These are phyloP conservation scores for Ceratobasidium sp. DNA, from an alignment of 1,284 basidiomycete genomes.

Conservation along the genomic window DNA sequence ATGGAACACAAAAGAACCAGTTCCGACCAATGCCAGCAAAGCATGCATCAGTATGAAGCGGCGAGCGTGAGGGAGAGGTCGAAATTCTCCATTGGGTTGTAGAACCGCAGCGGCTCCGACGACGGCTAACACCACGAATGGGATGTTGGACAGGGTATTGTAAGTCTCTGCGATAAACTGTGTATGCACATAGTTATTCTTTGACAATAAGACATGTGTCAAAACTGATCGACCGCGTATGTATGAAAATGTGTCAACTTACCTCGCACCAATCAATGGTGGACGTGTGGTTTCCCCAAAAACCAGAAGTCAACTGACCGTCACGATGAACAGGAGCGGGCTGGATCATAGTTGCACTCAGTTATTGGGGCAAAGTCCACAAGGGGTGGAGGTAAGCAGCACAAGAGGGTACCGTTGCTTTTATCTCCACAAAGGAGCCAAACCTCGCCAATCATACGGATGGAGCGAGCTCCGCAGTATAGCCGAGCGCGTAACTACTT, in stretches of 20 bases:
- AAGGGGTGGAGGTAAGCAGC: slow-evolving; percentile 12
- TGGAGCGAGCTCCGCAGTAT: slow-evolving; percentile 31
- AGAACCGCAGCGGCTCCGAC: slow-evolving; percentile 38
- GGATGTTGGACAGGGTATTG: slow-evolving; percentile 46
- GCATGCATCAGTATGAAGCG: slow-evolving; percentile 25
- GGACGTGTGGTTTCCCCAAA: slow-evolving; percentile 45
- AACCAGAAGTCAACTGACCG: slow-evolving; percentile 32
- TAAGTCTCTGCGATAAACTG: slow-evolving; percentile 45
- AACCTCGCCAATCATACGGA: slow-evolving; percentile 28
- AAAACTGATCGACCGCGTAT: no score
- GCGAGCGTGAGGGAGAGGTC: slow-evolving; percentile 27
- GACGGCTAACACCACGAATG: slow-evolving; percentile 44
- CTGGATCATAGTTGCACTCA: slow-evolving; percentile 22
- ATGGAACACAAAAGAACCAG: slow-evolving; percentile 45
- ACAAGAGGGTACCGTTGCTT: background rate
- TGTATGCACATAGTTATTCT: slow-evolving; percentile 45
- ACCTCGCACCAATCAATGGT: slow-evolving; percentile 46
- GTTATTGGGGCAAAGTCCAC: background rate
- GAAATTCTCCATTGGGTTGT: slow-evolving; percentile 6
- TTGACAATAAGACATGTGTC: background rate
- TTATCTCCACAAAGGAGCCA: background rate
- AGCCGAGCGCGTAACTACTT: slow-evolving; percentile 35
- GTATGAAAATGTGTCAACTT: background rate
- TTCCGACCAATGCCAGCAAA: slow-evolving; percentile 42
- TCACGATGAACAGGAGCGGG: slow-evolving; percentile 37